Evolutionary conservation across 208 protist genomes (phyloP).

Genomic region (Naegleria gruberi): DNA sequence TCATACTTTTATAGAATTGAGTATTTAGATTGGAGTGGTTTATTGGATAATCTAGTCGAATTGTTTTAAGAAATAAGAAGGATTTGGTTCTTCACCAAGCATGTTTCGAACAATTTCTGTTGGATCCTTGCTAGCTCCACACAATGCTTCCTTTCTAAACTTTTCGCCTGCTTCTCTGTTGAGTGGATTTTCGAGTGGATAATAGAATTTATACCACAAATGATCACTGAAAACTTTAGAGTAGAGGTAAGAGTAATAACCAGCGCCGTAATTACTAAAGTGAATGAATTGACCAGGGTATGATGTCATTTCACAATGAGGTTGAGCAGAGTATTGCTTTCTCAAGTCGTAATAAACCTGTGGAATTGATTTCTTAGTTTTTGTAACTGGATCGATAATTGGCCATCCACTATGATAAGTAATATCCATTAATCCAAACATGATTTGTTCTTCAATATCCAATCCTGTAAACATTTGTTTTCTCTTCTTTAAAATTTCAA

Average conservation of each 20-base stretch:
- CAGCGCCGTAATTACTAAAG: slow-evolving; percentile 71
- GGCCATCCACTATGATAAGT: slow-evolving; percentile 70
- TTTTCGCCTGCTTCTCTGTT: slow-evolving; percentile 66
- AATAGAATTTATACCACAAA: slow-evolving; percentile 78
- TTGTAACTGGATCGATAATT: slow-evolving; percentile 59
- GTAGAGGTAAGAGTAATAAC: slow-evolving; percentile 83
- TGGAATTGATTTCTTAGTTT: slow-evolving; percentile 62
- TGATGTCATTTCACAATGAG: not conserved
- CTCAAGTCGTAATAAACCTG: slow-evolving; percentile 61
- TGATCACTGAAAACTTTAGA: slow-evolving; percentile 43
- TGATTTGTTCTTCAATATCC: slow-evolving; percentile 70
- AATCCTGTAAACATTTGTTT: slow-evolving; percentile 72
- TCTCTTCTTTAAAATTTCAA: slow-evolving; percentile 66
- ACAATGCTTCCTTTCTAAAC: slow-evolving; percentile 70
- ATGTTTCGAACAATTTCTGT: slow-evolving; percentile 59
- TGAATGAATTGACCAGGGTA: slow-evolving; percentile 72
- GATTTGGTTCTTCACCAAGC: slow-evolving; percentile 65
- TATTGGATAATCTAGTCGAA: not conserved
- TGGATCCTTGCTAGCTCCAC: slow-evolving; percentile 68
- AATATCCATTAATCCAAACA: slow-evolving; percentile 70
- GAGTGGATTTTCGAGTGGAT: slow-evolving; percentile 56
- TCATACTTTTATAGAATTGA: too few species aligned
- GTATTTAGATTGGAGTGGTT: too few species aligned
- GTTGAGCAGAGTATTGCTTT: slow-evolving; percentile 49
- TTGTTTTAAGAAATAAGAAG: not conserved